Conservation (phyloP, 2,329 filamentous ascomycete genomes). For the Diaporthe nobilis region DNA sequence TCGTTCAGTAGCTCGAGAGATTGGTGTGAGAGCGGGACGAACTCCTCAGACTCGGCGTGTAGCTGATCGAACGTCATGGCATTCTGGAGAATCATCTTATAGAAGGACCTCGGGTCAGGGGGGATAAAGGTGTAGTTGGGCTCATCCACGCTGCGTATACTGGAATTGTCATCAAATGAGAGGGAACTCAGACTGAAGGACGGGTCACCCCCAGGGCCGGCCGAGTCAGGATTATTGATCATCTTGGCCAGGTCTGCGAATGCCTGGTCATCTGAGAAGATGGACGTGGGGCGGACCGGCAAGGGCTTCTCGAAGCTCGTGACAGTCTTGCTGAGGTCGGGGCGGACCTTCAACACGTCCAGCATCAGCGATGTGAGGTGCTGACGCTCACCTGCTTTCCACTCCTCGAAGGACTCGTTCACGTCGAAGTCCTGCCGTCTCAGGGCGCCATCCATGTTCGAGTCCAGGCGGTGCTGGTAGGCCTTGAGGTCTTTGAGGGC, state of each 20-base stretch:
- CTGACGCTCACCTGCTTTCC: slow-evolving; percentile 91
- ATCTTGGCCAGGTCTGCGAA: slow-evolving; percentile 68
- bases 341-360: slow-evolving; percentile 87
- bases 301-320: slow-evolving; percentile 72
- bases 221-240: slow-evolving; percentile 61
- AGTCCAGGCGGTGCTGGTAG: slow-evolving; percentile 90
- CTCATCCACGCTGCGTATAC: slow-evolving; percentile 70
- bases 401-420: slow-evolving; percentile 88
- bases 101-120: slow-evolving; percentile 84
- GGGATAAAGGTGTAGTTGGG: slow-evolving; percentile 91
- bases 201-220: slow-evolving; percentile 70
- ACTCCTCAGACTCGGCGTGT: slow-evolving; percentile 66
- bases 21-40: slow-evolving; percentile 77
- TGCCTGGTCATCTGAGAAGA: slow-evolving; percentile 63
- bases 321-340: slow-evolving; percentile 85
- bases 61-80: slow-evolving; percentile 77
- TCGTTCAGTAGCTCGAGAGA: slow-evolving; percentile 89
- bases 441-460: slow-evolving; percentile 83
- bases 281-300: slow-evolving; percentile 66
- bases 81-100: slow-evolving; percentile 85
- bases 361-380: slow-evolving; percentile 95
- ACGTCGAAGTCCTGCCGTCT: slow-evolving; percentile 89
- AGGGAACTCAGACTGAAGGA: slow-evolving; percentile 77
- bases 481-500: slow-evolving; percentile 92
- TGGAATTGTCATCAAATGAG: slow-evolving; percentile 69